Conservation (phyloP, 2,329 filamentous ascomycete genomes). For the Aureobasidium mangrovei region DNA sequence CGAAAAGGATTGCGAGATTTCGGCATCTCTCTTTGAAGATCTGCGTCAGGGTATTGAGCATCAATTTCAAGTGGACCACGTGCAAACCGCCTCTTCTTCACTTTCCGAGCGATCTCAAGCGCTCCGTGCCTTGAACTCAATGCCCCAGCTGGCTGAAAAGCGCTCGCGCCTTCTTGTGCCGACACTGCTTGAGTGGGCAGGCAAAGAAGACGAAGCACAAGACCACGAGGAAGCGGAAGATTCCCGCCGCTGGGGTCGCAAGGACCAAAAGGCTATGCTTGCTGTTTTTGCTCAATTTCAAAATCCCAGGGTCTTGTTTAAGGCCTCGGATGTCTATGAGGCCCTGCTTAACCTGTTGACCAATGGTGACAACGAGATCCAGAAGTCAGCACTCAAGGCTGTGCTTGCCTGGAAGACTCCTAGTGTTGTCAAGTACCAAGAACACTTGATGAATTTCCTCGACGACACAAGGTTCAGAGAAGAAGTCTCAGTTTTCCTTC, state of each 20-base stretch:
- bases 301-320: constrained; percentile 79
- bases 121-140: constrained; percentile 63
- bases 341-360: constrained; percentile 66
- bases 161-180: constrained; percentile 78
- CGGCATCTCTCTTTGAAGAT: constrained; percentile 23
- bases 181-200: constrained; percentile 73
- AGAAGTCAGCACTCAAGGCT: constrained; percentile 74
- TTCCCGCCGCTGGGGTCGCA: constrained; percentile 52
- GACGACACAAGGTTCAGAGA: constrained; percentile 90
- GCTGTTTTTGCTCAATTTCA: constrained; percentile 73
- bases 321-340: constrained; percentile 63
- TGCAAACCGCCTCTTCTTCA: constrained; percentile 42
- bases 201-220: constrained; percentile 14
- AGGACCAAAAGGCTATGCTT: constrained; percentile 77
- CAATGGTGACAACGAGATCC: constrained; percentile 85
- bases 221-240: constrained; percentile 9
- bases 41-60: constrained; percentile 51
- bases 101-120: constrained; percentile 64
- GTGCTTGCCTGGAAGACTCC: constrained; percentile 84
- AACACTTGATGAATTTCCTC: constrained; percentile 75
- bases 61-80: constrained; percentile 57
- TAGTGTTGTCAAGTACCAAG: constrained; percentile 66
- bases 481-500: constrained; percentile 78
- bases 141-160: constrained; percentile 75
- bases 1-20: background rate